Evolutionary conservation across 768 basidiomycete genomes (phyloP), one percentile per base, ranked within the genome.

Genomic region (Wakefieldia striispora): DNA sequence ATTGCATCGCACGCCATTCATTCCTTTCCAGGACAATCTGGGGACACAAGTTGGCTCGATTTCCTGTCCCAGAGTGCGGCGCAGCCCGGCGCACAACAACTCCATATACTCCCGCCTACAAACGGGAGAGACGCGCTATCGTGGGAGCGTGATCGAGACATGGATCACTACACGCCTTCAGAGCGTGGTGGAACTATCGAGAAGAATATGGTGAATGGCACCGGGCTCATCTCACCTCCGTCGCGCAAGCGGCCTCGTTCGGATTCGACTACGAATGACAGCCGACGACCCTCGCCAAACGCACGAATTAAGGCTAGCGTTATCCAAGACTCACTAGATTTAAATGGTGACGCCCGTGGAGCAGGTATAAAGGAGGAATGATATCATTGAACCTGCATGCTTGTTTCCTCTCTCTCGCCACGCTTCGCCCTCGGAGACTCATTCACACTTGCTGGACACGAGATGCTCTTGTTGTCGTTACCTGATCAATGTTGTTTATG

Each of bases 11-110:
- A 11, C 16, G 21, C n/a, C 20, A 50, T 49, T 56, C 37, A 56
- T 16, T 23, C 12, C 1, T 37, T 16, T 12, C 27, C 31, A 67
- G 65, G 57, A 34, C 61, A 64, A 27, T 43, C 69, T 17, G 61
- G 58, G 12, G 69, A 69, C n/a, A 54, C 69, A 4, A 61, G 47
- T 27, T 69, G 67, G 67, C 59, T 69, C 29, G 67, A 69, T 34
- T 69, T 69, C 33, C 34, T 69, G 40, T 65, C 69, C 13, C 65
- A 67, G 27, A 57, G 42, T 26, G 46, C 52, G 7, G 53, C 69
- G 21, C 66, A 63, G 36, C 38, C 61, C 7, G 43, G 58, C 3
- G 63, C 51, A 11, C 64, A 60, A 43, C 64, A 50, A 40, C 55
- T 63, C 1, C 67, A 70, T 21, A 58, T 68, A 4, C 59, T 69